phyloP scores from a whole-genome alignment of 2,329 filamentous ascomycete genomes.

The Annulohypoxylon truncatum region DNA sequence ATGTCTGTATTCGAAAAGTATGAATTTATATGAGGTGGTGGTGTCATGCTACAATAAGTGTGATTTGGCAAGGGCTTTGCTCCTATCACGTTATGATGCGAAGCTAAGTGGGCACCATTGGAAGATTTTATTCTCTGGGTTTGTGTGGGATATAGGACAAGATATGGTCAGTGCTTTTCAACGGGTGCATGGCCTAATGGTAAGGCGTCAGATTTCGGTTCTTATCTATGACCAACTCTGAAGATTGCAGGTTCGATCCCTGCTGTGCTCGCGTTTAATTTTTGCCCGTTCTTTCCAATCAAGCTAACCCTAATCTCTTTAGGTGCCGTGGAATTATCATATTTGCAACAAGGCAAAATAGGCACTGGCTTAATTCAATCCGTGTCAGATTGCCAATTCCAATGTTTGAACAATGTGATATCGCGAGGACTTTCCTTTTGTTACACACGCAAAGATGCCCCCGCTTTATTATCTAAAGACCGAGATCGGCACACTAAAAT shows the following conservation, averaged over 20 bases:
- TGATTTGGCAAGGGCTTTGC: background rate
- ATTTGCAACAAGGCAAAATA: background rate
- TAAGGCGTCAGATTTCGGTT: constrained; percentile 52
- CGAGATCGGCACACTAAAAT: constrained; percentile 39
- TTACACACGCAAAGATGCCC: background rate
- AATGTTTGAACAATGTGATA: background rate
- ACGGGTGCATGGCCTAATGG: constrained; percentile 48
- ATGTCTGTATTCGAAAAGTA: too few species aligned
- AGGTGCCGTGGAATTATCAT: too few species aligned
- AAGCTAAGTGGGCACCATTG: background rate
- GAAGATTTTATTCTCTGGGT: background rate
- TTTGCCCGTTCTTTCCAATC: constrained; percentile 22
- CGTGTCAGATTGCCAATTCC: background rate
- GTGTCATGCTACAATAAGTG: too few species aligned
- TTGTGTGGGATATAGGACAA: background rate
- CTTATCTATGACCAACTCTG: constrained; percentile 40
- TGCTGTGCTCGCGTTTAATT: constrained; percentile 44
- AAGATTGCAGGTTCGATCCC: constrained; percentile 52
- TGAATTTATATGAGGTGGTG: too few species aligned
- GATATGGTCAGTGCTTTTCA: background rate
- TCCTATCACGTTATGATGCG: background rate
- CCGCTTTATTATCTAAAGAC: constrained; percentile 29
- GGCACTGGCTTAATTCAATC: background rate
- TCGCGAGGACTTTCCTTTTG: constrained; percentile 12
- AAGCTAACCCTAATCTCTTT: background rate